These are phyloP conservation scores for Boletus insuetus DNA, from an alignment of 768 basidiomycete genomes.

Conservation along the genomic window DNA sequence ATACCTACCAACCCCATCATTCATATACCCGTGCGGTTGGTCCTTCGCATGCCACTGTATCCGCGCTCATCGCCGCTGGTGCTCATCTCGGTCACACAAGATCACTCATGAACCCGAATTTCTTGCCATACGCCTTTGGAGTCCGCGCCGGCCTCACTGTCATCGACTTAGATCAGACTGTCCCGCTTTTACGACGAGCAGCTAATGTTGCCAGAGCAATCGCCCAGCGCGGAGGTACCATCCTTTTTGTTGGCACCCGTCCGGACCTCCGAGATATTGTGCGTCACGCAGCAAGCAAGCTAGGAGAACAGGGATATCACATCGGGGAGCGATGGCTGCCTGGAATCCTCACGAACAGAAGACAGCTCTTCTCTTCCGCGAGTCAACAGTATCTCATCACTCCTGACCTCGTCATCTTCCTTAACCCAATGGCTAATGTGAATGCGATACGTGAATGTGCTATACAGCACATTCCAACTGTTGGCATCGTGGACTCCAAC, in stretches of 20 bases:
- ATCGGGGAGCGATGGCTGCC: conserved; percentile 91
- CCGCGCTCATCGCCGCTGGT: conserved; percentile 87
- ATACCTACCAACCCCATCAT: conserved; percentile 72
- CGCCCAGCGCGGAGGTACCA: conserved; percentile 74
- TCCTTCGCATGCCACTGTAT: conserved; percentile 70
- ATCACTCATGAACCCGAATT: conserved; percentile 84
- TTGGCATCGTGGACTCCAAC: conserved; percentile 93
- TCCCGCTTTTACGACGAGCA: conserved; percentile 88
- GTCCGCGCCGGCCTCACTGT: conserved; percentile 85
- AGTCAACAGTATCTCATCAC: conserved; percentile 53
- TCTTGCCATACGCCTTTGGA: conserved; percentile 91
- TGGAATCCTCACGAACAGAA: conserved; percentile 89
- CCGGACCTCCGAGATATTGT: conserved; percentile 74
- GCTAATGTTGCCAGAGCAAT: conserved; percentile 83
- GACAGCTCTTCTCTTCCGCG: conserved; percentile 66
- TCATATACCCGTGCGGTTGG: conserved; percentile 57
- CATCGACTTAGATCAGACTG: conserved; percentile 92
- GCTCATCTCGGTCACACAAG: conserved; percentile 92
- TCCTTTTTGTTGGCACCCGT: conserved; percentile 90
- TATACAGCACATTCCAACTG: conserved; percentile 84
- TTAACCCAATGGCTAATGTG: conserved; percentile 84
- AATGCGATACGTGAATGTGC: conserved; percentile 92
- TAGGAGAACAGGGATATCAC: conserved; percentile 79
- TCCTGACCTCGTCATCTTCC: conserved; percentile 88
- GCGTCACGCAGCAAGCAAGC: conserved; percentile 71